These are phyloP conservation scores for Nakaseomyces nivariensis DNA, from an alignment of 1,139 yeast genomes.

Conservation along the genomic window DNA sequence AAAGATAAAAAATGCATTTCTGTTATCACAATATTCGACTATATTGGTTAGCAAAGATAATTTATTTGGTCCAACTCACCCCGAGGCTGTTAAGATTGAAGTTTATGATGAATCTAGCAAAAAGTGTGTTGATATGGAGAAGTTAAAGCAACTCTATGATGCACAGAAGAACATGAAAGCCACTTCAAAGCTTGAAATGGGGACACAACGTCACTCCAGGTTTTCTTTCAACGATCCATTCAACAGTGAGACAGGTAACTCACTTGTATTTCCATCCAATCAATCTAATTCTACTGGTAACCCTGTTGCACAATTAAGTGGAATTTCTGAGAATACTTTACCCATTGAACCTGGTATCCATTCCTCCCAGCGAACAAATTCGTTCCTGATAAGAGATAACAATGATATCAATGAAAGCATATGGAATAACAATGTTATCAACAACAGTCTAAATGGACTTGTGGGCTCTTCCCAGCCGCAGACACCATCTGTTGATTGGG, in stretches of 20 bases:
- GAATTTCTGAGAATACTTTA: not conserved
- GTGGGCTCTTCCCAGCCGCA: constrained; percentile 1
- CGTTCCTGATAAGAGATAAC: constrained; percentile 45
- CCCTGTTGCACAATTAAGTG: not conserved
- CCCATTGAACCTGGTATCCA: not conserved
- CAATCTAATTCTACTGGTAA: not conserved
- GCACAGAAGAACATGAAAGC: constrained; percentile 26
- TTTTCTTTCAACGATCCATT: constrained; percentile 64
- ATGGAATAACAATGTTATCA: constrained; percentile 39
- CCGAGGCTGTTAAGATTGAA: constrained; percentile 43
- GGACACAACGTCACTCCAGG: constrained; percentile 48
- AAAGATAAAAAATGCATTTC: constrained; percentile 49
- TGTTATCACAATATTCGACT: constrained; percentile 65
- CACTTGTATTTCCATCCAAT: not conserved
- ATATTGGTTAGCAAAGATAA: constrained; percentile 50
- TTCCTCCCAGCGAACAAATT: constrained; percentile 38
- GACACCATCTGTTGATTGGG: constrained; percentile 4
- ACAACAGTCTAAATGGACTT: not conserved
- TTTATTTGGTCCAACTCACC: constrained; percentile 51
- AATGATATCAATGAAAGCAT: constrained; percentile 36
- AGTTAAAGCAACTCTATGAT: constrained; percentile 5
- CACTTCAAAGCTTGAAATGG: constrained; percentile 31
- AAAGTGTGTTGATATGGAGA: constrained; percentile 21
- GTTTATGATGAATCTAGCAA: constrained; percentile 33
- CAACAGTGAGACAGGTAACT: constrained; percentile 3